Evolutionary conservation across 2,329 filamentous ascomycete genomes (phyloP), one percentile per base, ranked within the genome.

Genomic region (Coniochaeta sp.): DNA sequence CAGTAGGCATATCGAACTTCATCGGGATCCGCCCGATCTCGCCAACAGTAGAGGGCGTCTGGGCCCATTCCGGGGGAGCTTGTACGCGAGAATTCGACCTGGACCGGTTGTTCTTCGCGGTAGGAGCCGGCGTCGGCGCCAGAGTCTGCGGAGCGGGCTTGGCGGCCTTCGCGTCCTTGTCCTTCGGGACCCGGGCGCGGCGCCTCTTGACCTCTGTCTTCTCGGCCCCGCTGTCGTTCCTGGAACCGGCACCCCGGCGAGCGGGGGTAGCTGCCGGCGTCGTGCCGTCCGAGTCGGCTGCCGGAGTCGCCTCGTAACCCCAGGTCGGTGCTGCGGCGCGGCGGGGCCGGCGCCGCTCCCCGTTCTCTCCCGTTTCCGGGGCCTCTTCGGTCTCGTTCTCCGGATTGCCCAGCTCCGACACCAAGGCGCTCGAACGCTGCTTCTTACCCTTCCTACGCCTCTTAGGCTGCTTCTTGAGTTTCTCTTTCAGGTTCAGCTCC

Each of bases 401-500:
- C 7, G 77, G 80, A 62, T 83, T 87, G 54, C 83, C 85, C 57
- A 86, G 78, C 67, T 89, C 87, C 4, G 86, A 86, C 56, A 88
- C 87, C 56, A 88, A 74, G n/a, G 82, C 84, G 64, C 82, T 87
- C 7, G 84, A 82, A 64, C 83, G 78, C 55, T 84, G 80, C 71
- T 87, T 86, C 38, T 77, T 79, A 67, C 83, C 73, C 69, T 79
- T 74, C 75, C 81, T 84, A 62, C 82, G 77, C 68, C 80, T 79
- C 71, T 80, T 84, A 61, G 80, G 84, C 72, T 83, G 85, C 74
- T 80, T 85, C 72, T 84, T 87, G 32, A 89, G 79, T 73, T 89
- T 90, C 69, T 90, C 88, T 71, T 93, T 91, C 62, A 93, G 86
- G 63, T 90, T 87, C 47, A 86, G 82, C 55, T 86, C 81, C 74